Evolutionary conservation across 2,329 filamentous ascomycete genomes (phyloP), one percentile per base, ranked within the genome.

Genomic region (Albifimbria verrucaria): DNA sequence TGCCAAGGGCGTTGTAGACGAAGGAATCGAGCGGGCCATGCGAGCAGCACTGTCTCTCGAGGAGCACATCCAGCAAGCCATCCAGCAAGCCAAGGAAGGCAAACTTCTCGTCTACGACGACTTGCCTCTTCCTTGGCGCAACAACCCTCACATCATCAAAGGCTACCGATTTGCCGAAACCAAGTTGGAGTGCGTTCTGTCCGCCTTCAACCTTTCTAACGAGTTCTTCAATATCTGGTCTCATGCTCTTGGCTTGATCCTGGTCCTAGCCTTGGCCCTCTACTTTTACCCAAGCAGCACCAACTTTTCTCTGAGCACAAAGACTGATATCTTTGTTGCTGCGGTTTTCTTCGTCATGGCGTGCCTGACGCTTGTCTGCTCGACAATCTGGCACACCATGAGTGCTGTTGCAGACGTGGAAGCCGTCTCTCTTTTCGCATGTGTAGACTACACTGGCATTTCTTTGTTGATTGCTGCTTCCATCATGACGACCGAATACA

Each of bases 171-270:
- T 99, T 76, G 89, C 85, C 56, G 90, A 96, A 64, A 92, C 90
- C 55, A 96, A 96, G 70, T 77, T 93, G 52, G 93, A 93, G 61
- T 97, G 93, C 68, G 77, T 97, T 49, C 82, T 83, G 49, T 96
- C 92, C 21, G 85, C 90, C 57, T 92, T 96, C 65, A 81, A 84
- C 57, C 76, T 94, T 54, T 95, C 90, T 58, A 99, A 99, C 72
- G 94, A 99, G 73, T 83, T 88, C 41, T 87, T 97, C 76, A 99
- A 99, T 73, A 99, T 99, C 66, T 99, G 94, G 94, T 93, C 92
- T 2, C 94, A 99, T 68, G 84, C 88, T 12, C 81, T 99, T 25
- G 94, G 94, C 18, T 80, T 97, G n/a, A 66, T 97, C 26, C 78
- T 97, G 57, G 89, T 99, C 46, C 80, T 97, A 36, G 79, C 91